Conservation (phyloP, 768 basidiomycete genomes). For the Rossbeevera mucosa region DNA sequence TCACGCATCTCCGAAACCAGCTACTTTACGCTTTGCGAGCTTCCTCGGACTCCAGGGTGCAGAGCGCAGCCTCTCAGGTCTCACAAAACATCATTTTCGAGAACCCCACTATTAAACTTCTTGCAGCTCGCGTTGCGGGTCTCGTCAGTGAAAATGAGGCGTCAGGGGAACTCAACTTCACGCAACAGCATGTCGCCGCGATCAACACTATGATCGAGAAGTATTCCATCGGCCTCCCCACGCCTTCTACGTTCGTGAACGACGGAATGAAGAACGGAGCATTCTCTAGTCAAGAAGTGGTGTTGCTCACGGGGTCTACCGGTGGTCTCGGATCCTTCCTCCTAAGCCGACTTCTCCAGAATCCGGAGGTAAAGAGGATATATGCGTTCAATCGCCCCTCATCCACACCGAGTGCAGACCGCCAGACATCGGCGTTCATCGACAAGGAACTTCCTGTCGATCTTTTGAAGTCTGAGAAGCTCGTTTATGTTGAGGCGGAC, state of each 20-base stretch:
- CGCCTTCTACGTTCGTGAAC: background rate
- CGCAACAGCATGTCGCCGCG: slow-evolving; percentile 1
- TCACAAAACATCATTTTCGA: slow-evolving; percentile 30
- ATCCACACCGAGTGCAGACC: slow-evolving; percentile 11
- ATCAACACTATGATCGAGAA: slow-evolving; percentile 32
- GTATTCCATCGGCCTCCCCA: background rate
- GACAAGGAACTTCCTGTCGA: slow-evolving; percentile 31
- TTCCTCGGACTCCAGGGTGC: slow-evolving; percentile 20
- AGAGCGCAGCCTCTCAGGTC: slow-evolving; percentile 20
- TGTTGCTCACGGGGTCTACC: slow-evolving; percentile 38
- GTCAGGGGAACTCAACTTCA: background rate
- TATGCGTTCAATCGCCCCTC: slow-evolving; percentile 33
- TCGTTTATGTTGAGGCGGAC: slow-evolving; percentile 38
- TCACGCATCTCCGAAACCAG: slow-evolving; percentile 15
- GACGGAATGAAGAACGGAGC: background rate
- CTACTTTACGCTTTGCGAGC: slow-evolving; percentile 15
- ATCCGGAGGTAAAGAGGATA: slow-evolving; percentile 20
- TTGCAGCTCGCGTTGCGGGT: slow-evolving; percentile 4
- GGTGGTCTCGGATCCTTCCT: slow-evolving; percentile 39
- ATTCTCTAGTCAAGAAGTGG: background rate
- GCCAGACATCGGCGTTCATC: slow-evolving; percentile 31
- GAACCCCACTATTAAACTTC: slow-evolving; percentile 33
- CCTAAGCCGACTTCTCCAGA: slow-evolving; percentile 26
- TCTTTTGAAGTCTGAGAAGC: slow-evolving; percentile 28
- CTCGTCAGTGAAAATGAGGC: background rate